Conservation (phyloP, 768 basidiomycete genomes). For the Russula vinacea region DNA sequence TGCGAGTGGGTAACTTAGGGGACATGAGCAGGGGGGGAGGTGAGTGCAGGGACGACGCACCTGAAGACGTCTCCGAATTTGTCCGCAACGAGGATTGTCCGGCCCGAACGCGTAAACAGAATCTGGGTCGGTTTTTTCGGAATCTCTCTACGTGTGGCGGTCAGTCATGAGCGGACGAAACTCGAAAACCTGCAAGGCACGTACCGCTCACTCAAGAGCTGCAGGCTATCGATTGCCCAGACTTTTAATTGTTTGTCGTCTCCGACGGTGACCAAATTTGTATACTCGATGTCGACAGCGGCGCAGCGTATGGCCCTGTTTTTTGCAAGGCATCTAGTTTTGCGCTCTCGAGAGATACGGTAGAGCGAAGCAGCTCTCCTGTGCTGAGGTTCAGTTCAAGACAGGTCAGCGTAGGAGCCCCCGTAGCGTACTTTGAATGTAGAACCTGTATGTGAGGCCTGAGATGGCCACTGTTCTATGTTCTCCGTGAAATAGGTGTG, state of each 20-base stretch:
- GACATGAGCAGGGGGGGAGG: neutral
- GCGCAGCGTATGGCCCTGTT: constrained; percentile 60
- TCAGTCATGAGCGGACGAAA: constrained; percentile 1
- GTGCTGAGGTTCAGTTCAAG: constrained; percentile 41
- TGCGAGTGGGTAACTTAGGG: constrained; percentile 32
- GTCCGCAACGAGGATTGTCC: constrained; percentile 78
- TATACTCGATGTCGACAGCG: constrained; percentile 45
- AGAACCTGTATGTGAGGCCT: constrained; percentile 63
- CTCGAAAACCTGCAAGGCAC: too few species aligned
- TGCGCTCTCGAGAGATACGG: constrained; percentile 36
- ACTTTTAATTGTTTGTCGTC: constrained; percentile 83
- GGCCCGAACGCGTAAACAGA: constrained; percentile 55
- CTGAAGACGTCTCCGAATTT: constrained; percentile 95
- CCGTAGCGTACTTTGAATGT: constrained; percentile 48
- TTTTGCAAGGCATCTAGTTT: constrained; percentile 40
- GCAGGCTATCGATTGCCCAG: constrained; percentile 59
- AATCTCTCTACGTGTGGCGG: constrained; percentile 53
- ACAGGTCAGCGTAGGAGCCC: constrained; percentile 7
- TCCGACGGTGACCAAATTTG: constrained; percentile 57
- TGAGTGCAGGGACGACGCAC: constrained; percentile 39
- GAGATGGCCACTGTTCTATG: constrained; percentile 45
- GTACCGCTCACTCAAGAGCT: constrained; percentile 61
- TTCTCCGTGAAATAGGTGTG: constrained; percentile 43
- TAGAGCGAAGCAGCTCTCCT: constrained; percentile 50
- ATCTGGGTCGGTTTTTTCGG: constrained; percentile 80